Conservation (phyloP, 352 stramenopile genomes). For the Globisporangium solare region DNA sequence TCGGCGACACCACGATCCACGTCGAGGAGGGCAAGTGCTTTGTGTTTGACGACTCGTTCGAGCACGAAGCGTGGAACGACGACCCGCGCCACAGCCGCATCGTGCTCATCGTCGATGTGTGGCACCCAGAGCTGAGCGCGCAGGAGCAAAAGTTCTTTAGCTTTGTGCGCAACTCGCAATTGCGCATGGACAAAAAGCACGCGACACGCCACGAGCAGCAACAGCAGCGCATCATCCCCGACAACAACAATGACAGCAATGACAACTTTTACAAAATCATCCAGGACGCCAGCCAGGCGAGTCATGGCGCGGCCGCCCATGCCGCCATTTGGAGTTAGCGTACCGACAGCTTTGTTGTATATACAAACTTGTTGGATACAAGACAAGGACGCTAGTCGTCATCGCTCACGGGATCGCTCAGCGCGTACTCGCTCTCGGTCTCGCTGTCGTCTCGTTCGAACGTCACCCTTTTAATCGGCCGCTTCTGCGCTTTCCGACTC, state of each 20-base stretch:
- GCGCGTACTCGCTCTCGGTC: constrained; percentile 8
- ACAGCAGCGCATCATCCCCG: no score
- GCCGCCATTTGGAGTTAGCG: constrained; percentile 8
- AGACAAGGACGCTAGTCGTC: not conserved
- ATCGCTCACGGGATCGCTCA: constrained; percentile 5
- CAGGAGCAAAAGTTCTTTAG: constrained; percentile 89
- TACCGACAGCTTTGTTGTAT: not conserved
- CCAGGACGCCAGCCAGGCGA: constrained; percentile 34
- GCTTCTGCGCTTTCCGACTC: constrained; percentile 4
- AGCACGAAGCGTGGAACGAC: constrained; percentile 98
- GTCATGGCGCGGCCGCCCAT: not conserved
- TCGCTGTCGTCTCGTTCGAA: constrained; percentile 1
- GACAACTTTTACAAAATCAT: constrained; percentile 81
- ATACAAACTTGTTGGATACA: not conserved
- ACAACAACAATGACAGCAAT: not conserved
- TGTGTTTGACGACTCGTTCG: constrained; percentile 98
- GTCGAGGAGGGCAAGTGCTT: constrained; percentile 90
- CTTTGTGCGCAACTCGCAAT: constrained; percentile 64
- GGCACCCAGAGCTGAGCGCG: constrained; percentile 90
- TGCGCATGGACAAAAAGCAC: constrained; percentile 54
- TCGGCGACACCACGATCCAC: constrained; percentile 57
- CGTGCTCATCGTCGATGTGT: constrained; percentile 93
- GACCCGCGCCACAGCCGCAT: constrained; percentile 79
- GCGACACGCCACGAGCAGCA: no score
- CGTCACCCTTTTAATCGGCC: not conserved